Base-by-base conservation (phyloP, 805 yeast species). In the Diddensiella caesifluorescens region DNA sequence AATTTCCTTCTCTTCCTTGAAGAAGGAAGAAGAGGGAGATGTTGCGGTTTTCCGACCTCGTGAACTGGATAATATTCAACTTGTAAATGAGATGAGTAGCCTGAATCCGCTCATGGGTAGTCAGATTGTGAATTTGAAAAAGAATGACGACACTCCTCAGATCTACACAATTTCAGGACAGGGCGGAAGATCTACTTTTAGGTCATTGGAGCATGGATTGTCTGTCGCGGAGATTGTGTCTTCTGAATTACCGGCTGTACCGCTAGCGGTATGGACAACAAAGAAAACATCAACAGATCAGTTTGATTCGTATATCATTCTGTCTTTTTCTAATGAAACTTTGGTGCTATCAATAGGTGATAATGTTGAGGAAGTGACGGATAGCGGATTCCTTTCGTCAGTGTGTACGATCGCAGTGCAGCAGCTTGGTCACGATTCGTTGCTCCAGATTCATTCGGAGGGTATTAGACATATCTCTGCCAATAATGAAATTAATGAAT, bases 281-380 rank as follows among this genome's bases (percentile, higher is more conserved):
- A 76, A 73, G 50, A 53, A 73, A 3, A 53, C 61, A 2, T 49
- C 60, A 1, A 58, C 59, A 4, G 79, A 80, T 33, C 55, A 52
- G 4, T 70, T 58, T 52, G 89, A 84, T 53, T 73, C 74, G 40
- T 82, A 76, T 50, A 70, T 87, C 45, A 76, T 86, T 2, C 64
- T 87, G 3, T 70, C 90, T 1, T 74, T 80, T 50, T 60, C 73
- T 18, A 80, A 78, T 36, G 73, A 80, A 2, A 86, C 96, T 0
- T 66, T 83, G 43, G 83, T 87, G 0, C 61, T 92, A 13, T 72
- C 83, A 2, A 78, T 86, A 38, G 94, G 92, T 5, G 95, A 84
- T 49, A 77, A 76, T 0, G 85, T 85, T 2, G 88, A 82, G 44
- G 88, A 84, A 52, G 82, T 81, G 5, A 69, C 74, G 1, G 80